Percentiles rank a stretch among this genome's conserved stretches.
phyloP scores from a whole-genome alignment of 23 red algal species.

The Gracilaria domingensis region DNA sequence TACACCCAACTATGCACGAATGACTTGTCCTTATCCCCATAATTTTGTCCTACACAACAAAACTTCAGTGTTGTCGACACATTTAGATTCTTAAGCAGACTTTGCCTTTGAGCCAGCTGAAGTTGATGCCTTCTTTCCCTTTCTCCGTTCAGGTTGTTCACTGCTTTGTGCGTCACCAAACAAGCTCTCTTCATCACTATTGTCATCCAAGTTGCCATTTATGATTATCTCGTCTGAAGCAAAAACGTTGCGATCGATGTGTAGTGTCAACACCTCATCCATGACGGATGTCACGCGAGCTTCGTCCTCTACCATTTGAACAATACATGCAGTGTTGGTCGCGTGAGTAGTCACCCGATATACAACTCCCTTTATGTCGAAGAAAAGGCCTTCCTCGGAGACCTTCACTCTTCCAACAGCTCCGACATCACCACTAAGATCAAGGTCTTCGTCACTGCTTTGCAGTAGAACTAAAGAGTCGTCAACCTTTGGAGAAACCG shows the following conservation, averaged over 20 bases:
- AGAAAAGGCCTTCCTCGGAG: slow-evolving; percentile 32
- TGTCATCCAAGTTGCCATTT: slow-evolving; percentile 46
- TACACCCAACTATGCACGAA: too few species aligned
- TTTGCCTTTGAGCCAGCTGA: background rate
- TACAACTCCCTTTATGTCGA: slow-evolving; percentile 78
- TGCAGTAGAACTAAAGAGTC: slow-evolving; percentile 65
- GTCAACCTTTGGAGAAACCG: slow-evolving; percentile 54
- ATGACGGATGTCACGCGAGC: slow-evolving; percentile 68
- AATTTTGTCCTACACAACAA: too few species aligned
- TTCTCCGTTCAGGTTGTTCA: background rate
- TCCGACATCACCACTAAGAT: slow-evolving; percentile 76
- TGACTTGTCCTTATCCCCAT: background rate
- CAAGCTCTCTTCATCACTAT: background rate
- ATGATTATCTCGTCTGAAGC: slow-evolving; percentile 58
- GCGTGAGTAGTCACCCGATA: slow-evolving; percentile 16
- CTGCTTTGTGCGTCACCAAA: background rate
- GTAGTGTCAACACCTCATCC: slow-evolving; percentile 52
- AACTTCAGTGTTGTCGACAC: background rate
- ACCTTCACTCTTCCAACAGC: slow-evolving; percentile 74
- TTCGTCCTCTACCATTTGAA: slow-evolving; percentile 71
- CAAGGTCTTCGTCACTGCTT: slow-evolving; percentile 43
- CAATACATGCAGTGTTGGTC: slow-evolving; percentile 61
- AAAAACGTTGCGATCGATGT: slow-evolving; percentile 48
- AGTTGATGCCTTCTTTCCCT: background rate
- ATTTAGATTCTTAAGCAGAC: background rate